Evolutionary conservation across 1,284 basidiomycete species (phyloP).

Genomic region (Puccinia triticina): DNA sequence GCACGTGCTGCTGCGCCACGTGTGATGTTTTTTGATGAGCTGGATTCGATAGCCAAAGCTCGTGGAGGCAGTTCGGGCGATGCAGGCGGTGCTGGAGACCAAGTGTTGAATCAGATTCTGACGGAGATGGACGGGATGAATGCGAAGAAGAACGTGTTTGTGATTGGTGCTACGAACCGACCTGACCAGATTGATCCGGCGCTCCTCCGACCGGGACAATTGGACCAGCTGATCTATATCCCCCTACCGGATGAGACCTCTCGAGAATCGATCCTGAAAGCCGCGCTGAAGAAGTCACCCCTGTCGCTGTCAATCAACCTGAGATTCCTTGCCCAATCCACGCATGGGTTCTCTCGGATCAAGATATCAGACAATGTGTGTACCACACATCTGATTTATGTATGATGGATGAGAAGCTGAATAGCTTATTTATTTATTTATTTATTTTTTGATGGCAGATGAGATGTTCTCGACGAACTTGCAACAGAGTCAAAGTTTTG

Average conservation of each 20-base stretch:
- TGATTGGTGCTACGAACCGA: constrained; percentile 93
- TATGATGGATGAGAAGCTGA: no score
- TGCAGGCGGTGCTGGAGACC: no score
- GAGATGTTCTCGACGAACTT: constrained; percentile 67
- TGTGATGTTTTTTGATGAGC: constrained; percentile 99
- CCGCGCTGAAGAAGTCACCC: constrained; percentile 89
- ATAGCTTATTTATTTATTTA: no score
- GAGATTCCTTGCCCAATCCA: constrained; percentile 83
- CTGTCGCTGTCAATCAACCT: constrained; percentile 84
- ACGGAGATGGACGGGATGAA: no score
- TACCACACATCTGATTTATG: no score
- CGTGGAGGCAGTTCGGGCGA: constrained; percentile 67
- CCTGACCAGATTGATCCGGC: constrained; percentile 96
- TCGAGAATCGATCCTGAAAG: constrained; percentile 86
- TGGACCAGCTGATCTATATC: constrained; percentile 94
- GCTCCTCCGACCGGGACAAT: no score
- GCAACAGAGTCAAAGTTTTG: constrained; percentile 76
- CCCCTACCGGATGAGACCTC: constrained; percentile 90
- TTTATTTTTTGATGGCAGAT: no score
- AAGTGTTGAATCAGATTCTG: no score
- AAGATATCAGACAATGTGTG: constrained; percentile 87
- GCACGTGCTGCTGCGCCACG: constrained; percentile 90
- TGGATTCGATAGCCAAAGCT: constrained; percentile 86
- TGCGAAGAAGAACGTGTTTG: constrained; percentile 84
- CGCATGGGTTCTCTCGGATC: constrained; percentile 96